Base-by-base conservation (phyloP, 192 early-diverging fungal genomes). In the Geranomyces michiganensis region DNA sequence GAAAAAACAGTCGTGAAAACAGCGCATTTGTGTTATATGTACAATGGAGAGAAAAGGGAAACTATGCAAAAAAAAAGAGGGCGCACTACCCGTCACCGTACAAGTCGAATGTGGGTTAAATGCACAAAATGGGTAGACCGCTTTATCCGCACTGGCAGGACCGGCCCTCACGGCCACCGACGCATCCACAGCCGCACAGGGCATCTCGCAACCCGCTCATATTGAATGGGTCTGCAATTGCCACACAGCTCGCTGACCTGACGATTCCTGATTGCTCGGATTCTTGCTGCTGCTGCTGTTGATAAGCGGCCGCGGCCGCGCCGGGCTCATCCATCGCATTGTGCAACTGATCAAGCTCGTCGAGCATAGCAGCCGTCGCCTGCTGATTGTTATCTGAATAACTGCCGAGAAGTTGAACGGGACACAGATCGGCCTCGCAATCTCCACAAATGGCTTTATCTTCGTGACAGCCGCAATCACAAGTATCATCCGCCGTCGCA, bases 381-480 rank as follows among this genome's bases (percentile, higher is more conserved):
- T 53, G n/a, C 36, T 53, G 51, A 17, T 53, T 53, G 51, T 53
- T 53, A 17, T 6, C 21, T 53, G 51, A 17, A 29, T 32, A 2
- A 27, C 27, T 32, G 31, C 31, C 58, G 27, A 26, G 27, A 15
- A 68, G 36, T 49, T 58, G 49, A 10, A 68, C 17, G 67, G 67
- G 33, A 41, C 67, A 68, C 19, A 68, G 53, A 56, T 68, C 67
- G 21, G 8, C 53, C 10, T 26, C 67, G 33, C 67, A 68, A 22
- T 68, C 53, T 9, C 24, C 48, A 51, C 67, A 68, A 19, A 32
- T 21, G 27, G 21, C 19, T 41, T 10, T 68, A 0, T 14, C 14
- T 12, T 22, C 51, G 55, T 56, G 49, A 49, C 67, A 68, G 31
- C 67, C 67, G 47, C 67, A 68, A 13, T 55, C 27, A 31, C 67